These are phyloP conservation scores for Copromyces sp. DNA, from an alignment of 495 filamentous ascomycete species.

Conservation along the genomic window DNA sequence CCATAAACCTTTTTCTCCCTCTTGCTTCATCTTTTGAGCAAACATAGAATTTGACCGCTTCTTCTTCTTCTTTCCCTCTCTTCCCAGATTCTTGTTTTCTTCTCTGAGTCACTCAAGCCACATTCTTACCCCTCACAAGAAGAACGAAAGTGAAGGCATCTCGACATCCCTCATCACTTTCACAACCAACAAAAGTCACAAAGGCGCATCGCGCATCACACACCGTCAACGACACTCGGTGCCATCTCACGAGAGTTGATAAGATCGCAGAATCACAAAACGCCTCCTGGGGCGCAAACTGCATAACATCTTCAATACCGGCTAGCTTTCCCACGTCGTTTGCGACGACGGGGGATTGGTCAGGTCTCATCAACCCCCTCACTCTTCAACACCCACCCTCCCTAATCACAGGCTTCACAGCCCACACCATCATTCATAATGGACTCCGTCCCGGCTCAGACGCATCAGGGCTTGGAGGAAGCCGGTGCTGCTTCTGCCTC, in stretches of 20 bases:
- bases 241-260: neutral
- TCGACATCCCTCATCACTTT: neutral
- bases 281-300: neutral
- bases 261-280: neutral
- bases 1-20: neutral
- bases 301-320: neutral
- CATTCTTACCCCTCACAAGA: neutral
- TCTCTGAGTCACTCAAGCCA: neutral
- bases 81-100: neutral
- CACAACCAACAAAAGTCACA: neutral
- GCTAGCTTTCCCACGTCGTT: neutral
- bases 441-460: constrained; percentile 6
- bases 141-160: neutral
- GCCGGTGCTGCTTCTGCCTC: neutral
- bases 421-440: neutral
- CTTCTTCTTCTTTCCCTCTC: neutral
- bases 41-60: neutral
- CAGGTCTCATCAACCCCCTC: neutral
- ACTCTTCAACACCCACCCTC: neutral
- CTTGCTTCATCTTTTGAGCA: neutral
- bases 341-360: neutral
- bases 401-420: neutral
- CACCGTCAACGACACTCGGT: neutral
- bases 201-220: neutral
- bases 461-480: constrained; percentile 4